Evolutionary conservation across 1,139 yeast genomes (phyloP).

Genomic region (Blastobotrys serpentis): DNA sequence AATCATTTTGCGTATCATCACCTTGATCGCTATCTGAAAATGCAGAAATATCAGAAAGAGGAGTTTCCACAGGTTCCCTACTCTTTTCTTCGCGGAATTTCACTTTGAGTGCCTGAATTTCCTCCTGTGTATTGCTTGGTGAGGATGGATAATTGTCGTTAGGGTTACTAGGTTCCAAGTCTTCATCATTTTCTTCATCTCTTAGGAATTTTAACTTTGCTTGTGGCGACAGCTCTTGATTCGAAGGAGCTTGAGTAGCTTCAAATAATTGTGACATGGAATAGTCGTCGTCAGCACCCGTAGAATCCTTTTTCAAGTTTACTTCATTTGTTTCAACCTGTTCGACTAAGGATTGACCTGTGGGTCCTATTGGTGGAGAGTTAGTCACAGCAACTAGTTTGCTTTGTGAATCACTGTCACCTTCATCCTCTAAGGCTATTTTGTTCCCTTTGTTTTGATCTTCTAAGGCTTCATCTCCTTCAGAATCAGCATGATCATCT

Average conservation of each 20-base stretch:
- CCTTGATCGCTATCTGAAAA: constrained; percentile 10
- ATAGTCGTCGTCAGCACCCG: neutral
- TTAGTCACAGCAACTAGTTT: no score
- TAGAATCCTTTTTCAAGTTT: neutral
- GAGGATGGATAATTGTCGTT: neutral
- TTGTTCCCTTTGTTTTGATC: no score
- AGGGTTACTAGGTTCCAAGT: neutral
- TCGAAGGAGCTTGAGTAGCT: constrained; percentile 17
- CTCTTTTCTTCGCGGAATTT: constrained; percentile 14
- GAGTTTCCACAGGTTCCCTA: constrained; percentile 17
- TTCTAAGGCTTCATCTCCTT: no score
- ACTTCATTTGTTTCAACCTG: neutral
- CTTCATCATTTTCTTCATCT: neutral
- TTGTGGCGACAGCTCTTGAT: constrained; percentile 14
- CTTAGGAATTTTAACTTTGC: constrained; percentile 15
- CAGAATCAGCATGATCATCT: no score
- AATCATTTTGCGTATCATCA: neutral
- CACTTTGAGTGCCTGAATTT: constrained; percentile 13
- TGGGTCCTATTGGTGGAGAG: no score
- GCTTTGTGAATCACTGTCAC: no score
- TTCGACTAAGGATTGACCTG: no score
- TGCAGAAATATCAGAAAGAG: constrained; percentile 15
- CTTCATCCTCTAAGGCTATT: no score
- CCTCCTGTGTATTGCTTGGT: constrained; percentile 8
- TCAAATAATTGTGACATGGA: constrained; percentile 13